A percentile compares a stretch with the other conserved stretches of the same genome.
phyloP scores from a whole-genome alignment of 1,284 basidiomycete genomes.

The Cutaneotrichosporon mucoides region DNA sequence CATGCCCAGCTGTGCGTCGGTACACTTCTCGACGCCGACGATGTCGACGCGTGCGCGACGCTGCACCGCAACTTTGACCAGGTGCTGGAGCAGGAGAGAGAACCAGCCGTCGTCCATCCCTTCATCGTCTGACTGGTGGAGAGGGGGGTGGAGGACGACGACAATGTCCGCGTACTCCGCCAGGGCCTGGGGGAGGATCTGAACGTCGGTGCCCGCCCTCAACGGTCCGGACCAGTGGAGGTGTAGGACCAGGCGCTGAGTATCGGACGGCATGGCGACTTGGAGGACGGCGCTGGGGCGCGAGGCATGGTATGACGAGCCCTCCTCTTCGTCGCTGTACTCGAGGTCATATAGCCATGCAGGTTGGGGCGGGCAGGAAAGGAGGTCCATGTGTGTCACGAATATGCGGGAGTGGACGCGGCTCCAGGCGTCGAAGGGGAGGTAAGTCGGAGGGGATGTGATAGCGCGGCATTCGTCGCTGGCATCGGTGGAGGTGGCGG shows the following conservation, averaged over 20 bases:
- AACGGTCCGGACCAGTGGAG: not conserved
- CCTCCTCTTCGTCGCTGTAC: conserved; percentile 1
- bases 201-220: not conserved
- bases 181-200: conserved; percentile 1
- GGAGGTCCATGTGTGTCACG: not conserved
- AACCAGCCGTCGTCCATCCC: not conserved
- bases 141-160: not conserved
- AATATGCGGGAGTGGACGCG: not conserved
- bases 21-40: not conserved
- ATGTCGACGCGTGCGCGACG: not conserved
- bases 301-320: not conserved
- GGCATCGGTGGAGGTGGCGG: too few relatives aligned
- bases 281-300: not conserved
- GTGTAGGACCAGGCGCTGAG: not conserved
- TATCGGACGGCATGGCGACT: not conserved
- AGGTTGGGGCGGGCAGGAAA: not conserved
- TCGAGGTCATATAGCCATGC: conserved; percentile 1
- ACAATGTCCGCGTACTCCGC: not conserved
- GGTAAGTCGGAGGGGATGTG: not conserved
- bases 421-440: not conserved
- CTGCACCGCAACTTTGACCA: not conserved
- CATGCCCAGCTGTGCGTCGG: not conserved
- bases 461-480: too few relatives aligned
- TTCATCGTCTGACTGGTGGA: not conserved
- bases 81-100: not conserved